Percentiles rank a stretch among this genome's conserved stretches.
These are phyloP conservation scores for Trichophyton rubrum DNA, from an alignment of 2,329 filamentous ascomycete species.

Conservation along the genomic window DNA sequence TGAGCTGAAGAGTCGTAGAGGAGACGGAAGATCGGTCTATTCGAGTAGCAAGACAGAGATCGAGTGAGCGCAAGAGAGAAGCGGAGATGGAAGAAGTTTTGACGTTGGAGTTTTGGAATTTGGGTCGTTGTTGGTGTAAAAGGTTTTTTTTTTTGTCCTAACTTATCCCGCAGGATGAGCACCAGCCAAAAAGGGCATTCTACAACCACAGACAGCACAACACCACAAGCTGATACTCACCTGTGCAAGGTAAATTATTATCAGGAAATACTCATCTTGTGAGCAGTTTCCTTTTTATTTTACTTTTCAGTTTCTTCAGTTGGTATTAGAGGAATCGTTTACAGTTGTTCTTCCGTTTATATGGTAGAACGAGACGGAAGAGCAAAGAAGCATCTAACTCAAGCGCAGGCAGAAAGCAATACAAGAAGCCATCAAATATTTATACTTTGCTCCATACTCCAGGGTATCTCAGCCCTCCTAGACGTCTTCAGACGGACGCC, in stretches of 20 bases:
- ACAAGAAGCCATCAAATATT: not conserved
- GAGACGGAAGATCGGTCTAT: not conserved
- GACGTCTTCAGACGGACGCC: not conserved
- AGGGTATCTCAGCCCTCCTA: not conserved
- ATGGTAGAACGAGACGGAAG: not conserved
- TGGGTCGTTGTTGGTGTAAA: constrained; percentile 1
- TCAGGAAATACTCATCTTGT: too few species aligned
- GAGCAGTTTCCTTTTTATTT: not conserved
- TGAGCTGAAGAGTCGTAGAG: constrained; percentile 8
- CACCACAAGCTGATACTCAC: not conserved
- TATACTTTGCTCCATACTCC: not conserved
- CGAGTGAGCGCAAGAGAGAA: not conserved
- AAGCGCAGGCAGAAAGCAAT: not conserved
- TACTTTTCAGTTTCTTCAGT: not conserved
- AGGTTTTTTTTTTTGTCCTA: not conserved
- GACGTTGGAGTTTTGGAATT: not conserved
- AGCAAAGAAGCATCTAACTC: not conserved
- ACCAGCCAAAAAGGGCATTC: not conserved
- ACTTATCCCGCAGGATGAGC: not conserved
- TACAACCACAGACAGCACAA: not conserved
- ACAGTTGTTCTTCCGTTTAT: not conserved
- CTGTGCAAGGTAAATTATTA: not conserved
- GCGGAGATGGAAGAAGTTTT: constrained; percentile 4
- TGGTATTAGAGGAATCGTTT: too few species aligned
- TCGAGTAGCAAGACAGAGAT: constrained; percentile 1